Percentiles rank a stretch among this genome's conserved stretches.
Evolutionary conservation across 352 stramenopile genomes (phyloP).

Genomic region (Globisporangium carolinianum): DNA sequence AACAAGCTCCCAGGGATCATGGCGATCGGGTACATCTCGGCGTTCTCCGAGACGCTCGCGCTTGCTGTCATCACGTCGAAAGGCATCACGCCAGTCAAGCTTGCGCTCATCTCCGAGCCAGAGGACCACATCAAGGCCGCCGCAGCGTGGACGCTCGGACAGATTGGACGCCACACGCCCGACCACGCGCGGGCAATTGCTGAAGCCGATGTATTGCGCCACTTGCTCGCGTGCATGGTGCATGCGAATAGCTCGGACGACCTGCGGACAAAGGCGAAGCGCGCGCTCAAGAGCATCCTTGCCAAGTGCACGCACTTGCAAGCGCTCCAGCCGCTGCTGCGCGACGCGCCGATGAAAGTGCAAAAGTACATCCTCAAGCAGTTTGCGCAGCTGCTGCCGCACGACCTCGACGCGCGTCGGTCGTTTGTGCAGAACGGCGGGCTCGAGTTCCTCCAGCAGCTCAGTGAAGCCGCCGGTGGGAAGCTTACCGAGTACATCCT

Average conservation of each 20-base stretch:
- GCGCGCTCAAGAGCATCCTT: conserved; percentile 91
- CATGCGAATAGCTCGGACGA: conserved; percentile 90
- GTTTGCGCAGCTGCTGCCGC: conserved; percentile 92
- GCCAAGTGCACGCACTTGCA: conserved; percentile 93
- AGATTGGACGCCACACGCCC: conserved; percentile 92
- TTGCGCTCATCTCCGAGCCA: conserved; percentile 88
- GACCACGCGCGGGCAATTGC: conserved; percentile 90
- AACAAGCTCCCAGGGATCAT: conserved; percentile 94
- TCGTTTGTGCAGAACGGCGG: conserved; percentile 92
- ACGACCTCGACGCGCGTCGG: conserved; percentile 89
- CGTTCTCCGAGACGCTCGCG: conserved; percentile 92
- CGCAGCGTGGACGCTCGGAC: conserved; percentile 92
- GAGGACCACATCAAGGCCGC: conserved; percentile 96
- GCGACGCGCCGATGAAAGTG: conserved; percentile 90
- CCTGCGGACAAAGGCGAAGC: conserved; percentile 92
- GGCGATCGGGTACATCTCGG: conserved; percentile 93
- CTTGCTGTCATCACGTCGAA: conserved; percentile 93
- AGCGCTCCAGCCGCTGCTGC: conserved; percentile 89
- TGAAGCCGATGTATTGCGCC: conserved; percentile 90
- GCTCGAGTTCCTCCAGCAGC: conserved; percentile 90
- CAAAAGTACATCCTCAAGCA: conserved; percentile 96
- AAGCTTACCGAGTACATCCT: conserved; percentile 94
- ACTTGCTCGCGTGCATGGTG: conserved; percentile 92
- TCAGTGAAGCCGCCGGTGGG: conserved; percentile 87
- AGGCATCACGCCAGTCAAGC: conserved; percentile 90